Evolutionary conservation across 805 yeast genomes (phyloP).

Genomic region (Kazachstania africana): DNA sequence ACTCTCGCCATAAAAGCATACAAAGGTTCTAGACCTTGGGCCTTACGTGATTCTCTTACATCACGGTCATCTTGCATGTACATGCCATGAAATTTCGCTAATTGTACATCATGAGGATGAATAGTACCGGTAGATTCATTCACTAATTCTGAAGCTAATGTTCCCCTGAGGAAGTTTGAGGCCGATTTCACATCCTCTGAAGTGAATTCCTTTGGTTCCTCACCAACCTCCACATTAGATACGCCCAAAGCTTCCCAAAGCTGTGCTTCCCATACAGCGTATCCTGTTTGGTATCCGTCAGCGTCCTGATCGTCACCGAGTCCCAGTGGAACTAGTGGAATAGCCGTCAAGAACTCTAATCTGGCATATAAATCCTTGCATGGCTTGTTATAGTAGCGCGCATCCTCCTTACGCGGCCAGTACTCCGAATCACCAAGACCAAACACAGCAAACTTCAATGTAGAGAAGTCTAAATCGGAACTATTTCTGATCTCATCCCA

Average conservation of each 20-base stretch:
- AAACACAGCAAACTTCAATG: constrained; percentile 57
- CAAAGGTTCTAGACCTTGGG: constrained; percentile 89
- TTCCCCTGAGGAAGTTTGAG: constrained; percentile 84
- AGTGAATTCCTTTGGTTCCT: constrained; percentile 86
- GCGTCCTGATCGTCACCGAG: constrained; percentile 97
- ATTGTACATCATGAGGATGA: constrained; percentile 80
- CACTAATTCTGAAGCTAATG: constrained; percentile 72
- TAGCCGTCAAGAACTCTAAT: constrained; percentile 61
- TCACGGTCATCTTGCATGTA: constrained; percentile 99
- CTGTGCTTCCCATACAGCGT: constrained; percentile 70
- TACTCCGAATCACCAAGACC: constrained; percentile 91
- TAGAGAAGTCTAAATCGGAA: constrained; percentile 48
- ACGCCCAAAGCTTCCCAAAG: constrained; percentile 88
- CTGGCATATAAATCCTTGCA: constrained; percentile 59
- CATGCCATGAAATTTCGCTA: constrained; percentile 95
- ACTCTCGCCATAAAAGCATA: constrained; percentile 96
- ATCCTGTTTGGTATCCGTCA: constrained; percentile 90
- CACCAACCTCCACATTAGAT: constrained; percentile 56
- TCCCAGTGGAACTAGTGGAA: constrained; percentile 62
- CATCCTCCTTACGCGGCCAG: constrained; percentile 97
- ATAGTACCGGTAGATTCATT: constrained; percentile 87
- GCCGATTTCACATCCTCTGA: constrained; percentile 90
- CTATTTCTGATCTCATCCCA: constrained; percentile 66
- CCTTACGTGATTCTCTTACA: constrained; percentile 82
- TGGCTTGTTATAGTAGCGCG: constrained; percentile 89